Evolutionary conservation across 169 alveolate species (phyloP).

Genomic region (Cryptosporidium xiaoi): DNA sequence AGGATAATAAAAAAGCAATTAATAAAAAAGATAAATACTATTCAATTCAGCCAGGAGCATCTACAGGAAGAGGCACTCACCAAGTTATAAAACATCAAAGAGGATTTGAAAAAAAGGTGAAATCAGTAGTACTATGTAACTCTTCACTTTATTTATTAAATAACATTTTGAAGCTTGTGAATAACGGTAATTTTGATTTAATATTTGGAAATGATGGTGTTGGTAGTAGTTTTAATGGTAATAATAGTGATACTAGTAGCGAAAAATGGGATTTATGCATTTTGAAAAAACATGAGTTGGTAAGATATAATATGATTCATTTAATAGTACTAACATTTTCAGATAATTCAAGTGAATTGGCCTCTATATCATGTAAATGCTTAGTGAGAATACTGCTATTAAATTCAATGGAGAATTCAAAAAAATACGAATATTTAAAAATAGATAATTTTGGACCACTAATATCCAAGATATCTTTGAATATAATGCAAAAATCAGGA

Average conservation of each 20-base stretch:
- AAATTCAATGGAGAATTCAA: conserved; percentile 16
- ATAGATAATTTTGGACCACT: conserved; percentile 49
- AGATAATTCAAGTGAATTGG: conserved; percentile 48
- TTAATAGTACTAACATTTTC: conserved; percentile 5
- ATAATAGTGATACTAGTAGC: no score
- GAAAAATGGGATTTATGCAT: no score
- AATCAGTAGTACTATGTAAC: conserved; percentile 15
- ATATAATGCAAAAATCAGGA: conserved; percentile 56
- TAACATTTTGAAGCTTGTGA: conserved; percentile 26
- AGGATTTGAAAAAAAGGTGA: conserved; percentile 50
- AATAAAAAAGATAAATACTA: conserved; percentile 26
- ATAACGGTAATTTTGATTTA: background rate
- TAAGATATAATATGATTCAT: conserved; percentile 3
- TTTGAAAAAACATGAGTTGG: background rate
- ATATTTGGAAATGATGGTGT: background rate
- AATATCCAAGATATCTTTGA: conserved; percentile 18
- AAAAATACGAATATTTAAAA: background rate
- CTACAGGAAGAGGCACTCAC: conserved; percentile 67
- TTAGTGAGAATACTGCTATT: background rate
- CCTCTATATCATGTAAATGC: conserved; percentile 41
- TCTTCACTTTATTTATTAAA: conserved; percentile 40
- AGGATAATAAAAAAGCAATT: background rate
- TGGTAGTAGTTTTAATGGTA: no score
- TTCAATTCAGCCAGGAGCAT: conserved; percentile 63
- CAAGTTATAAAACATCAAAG: conserved; percentile 48